Evolutionary conservation across 2,329 filamentous ascomycete species (phyloP), one percentile per base, ranked within the genome.

Genomic region (Aureobasidium melanogenum): DNA sequence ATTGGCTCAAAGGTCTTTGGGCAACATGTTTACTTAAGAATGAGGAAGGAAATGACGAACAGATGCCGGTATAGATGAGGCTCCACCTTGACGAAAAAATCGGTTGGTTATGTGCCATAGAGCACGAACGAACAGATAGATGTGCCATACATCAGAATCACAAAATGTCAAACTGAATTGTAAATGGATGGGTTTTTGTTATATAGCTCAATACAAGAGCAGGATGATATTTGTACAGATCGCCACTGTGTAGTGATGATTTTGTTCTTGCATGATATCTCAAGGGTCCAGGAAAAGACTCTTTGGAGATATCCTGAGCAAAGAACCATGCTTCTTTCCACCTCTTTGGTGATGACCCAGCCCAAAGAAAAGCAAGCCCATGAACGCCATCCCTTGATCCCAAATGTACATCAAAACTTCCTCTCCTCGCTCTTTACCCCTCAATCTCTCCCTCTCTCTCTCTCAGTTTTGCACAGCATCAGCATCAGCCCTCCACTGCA

Each of bases 401-500:
- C 41, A 44, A 22, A 44, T 39, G 22, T 26, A 26, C 14, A 44
- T 44, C 22, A 5, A 5, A 43, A 22, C 6, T 14, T 10, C 10
- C 19, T 17, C 41, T 19, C 14, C 19, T 34, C 48, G 28, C 26
- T 51, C 48, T 15, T 26, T 30, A 3, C 17, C 22, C 10, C 36
- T 15, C n/a, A 36, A 17, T 17, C 10, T 36, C n/a, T 38, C 6
- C 15, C 14, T 22, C 28, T 32, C 28, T n/a, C 17, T 26, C 46
- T 7, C 14, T 54, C 50, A 54, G 10, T 47, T 48, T 24, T 39
- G 26, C 30, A 46, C 24, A 24, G 43, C 47, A 26, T 60, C 57
- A n/a, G 9, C 17, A 38, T 60, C 48, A 28, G 38, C 57, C 47
- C 41, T 57, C 81, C 81, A 86, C 55, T 79, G 75, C 56, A 82